These are phyloP conservation scores for Phaeosphaeria sp. DNA, from an alignment of 2,329 filamentous ascomycete genomes.

Conservation along the genomic window DNA sequence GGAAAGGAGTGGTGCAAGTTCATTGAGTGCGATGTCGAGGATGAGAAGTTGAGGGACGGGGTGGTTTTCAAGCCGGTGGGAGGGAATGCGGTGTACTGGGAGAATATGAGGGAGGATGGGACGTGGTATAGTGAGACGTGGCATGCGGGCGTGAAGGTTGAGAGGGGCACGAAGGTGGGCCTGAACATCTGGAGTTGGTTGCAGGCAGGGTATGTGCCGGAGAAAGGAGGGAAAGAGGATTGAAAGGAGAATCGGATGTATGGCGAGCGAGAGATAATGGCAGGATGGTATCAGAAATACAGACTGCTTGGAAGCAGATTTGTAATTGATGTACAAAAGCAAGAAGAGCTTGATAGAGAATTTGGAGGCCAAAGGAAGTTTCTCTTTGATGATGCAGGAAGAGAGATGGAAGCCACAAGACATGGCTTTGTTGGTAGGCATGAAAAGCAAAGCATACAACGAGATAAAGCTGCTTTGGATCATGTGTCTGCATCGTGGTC, in stretches of 20 bases:
- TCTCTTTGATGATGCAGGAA: too few species aligned
- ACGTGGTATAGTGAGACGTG: conserved; percentile 65
- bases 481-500: too few species aligned
- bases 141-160: conserved; percentile 67
- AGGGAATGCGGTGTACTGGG: conserved; percentile 69
- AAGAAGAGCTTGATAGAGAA: too few species aligned
- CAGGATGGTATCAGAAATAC: too few species aligned
- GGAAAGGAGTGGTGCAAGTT: conserved; percentile 63
- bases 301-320: too few species aligned
- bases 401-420: too few species aligned
- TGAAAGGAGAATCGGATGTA: background rate
- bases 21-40: conserved; percentile 56
- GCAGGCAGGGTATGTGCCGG: conserved; percentile 48
- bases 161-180: conserved; percentile 63
- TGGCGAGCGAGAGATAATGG: too few species aligned
- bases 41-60: conserved; percentile 44
- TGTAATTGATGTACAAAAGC: too few species aligned
- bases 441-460: too few species aligned
- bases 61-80: conserved; percentile 65
- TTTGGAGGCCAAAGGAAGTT: too few species aligned
- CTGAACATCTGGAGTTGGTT: conserved; percentile 72
- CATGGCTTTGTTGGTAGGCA: too few species aligned
- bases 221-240: conserved; percentile 3
- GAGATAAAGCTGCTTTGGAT: too few species aligned
- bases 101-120: conserved; percentile 64